Percentiles rank a stretch among this genome's conserved stretches.
Evolutionary conservation across 345 rosid genomes (phyloP).

Genomic region (Gossypium raimondii): DNA sequence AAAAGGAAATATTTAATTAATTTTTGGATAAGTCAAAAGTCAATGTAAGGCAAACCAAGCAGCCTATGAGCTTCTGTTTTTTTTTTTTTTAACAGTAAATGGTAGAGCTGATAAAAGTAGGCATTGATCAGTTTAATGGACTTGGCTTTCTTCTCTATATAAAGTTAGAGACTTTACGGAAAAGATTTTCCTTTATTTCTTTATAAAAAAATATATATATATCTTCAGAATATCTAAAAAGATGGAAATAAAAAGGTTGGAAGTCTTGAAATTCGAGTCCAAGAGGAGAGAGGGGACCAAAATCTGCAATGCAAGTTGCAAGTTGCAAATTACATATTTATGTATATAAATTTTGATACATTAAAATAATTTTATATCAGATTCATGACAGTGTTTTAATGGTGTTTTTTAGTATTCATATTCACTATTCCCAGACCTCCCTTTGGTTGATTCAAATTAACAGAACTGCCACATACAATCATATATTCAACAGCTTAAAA

Average conservation of each 20-base stretch:
- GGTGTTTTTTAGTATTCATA: too few relatives aligned
- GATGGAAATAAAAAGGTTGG: background rate
- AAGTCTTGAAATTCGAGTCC: background rate
- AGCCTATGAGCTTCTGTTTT: background rate
- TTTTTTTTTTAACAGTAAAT: background rate
- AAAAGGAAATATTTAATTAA: too few relatives aligned
- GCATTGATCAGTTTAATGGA: background rate
- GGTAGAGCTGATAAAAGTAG: background rate
- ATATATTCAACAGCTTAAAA: slow-evolving; percentile 2
- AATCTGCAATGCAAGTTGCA: background rate
- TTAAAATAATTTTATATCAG: too few relatives aligned
- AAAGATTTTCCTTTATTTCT: too few relatives aligned
- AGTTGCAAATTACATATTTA: background rate
- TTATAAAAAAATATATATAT: too few relatives aligned
- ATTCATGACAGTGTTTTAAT: too few relatives aligned
- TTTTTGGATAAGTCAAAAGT: background rate
- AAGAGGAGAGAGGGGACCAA: background rate
- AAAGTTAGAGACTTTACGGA: too few relatives aligned
- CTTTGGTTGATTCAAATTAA: background rate
- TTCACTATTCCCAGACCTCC: too few relatives aligned
- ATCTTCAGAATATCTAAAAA: too few relatives aligned
- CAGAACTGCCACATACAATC: background rate
- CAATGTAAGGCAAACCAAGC: background rate
- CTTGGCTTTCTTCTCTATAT: background rate
- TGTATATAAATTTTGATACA: too few relatives aligned